These are phyloP conservation scores for Massospora cicadina DNA, from an alignment of 371 early-diverging fungal genomes.

Conservation along the genomic window DNA sequence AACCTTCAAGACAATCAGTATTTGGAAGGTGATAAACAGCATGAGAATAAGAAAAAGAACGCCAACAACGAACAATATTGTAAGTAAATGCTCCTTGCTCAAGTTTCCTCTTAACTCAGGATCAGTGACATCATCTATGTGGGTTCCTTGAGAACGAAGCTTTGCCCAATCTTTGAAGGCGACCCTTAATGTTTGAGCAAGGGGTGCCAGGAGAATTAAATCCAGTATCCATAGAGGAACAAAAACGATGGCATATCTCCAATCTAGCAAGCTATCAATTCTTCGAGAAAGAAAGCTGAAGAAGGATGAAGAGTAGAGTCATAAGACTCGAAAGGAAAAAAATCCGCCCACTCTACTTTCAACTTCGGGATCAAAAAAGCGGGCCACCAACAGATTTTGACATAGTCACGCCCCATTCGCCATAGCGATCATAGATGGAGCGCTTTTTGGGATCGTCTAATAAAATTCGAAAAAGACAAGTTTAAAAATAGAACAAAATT, in stretches of 20 bases:
- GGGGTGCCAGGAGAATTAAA: constrained; percentile 17
- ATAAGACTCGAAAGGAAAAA: constrained; percentile 33
- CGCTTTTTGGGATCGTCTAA: constrained; percentile 56
- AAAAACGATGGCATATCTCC: constrained; percentile 58
- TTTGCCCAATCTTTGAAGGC: constrained; percentile 8
- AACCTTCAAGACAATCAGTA: constrained; percentile 29
- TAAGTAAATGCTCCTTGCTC: neutral
- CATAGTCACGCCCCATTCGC: constrained; percentile 71
- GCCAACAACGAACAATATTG: neutral
- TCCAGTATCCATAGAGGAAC: constrained; percentile 64
- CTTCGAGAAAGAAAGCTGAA: constrained; percentile 50
- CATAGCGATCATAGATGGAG: constrained; percentile 66
- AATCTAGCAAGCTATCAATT: constrained; percentile 44
- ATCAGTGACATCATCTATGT: constrained; percentile 19
- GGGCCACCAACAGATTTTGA: constrained; percentile 48
- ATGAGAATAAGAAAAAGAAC: constrained; percentile 16
- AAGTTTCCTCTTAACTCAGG: constrained; percentile 7
- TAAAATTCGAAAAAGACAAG: neutral
- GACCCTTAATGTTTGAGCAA: constrained; percentile 11
- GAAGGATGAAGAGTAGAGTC: constrained; percentile 47
- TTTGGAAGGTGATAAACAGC: constrained; percentile 26
- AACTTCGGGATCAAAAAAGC: constrained; percentile 55
- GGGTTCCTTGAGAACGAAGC: neutral
- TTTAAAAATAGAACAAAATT: too few species aligned
- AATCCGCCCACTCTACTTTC: constrained; percentile 47